phyloP scores from a whole-genome alignment of 805 yeast species.

The Kuraishia capsulata region DNA sequence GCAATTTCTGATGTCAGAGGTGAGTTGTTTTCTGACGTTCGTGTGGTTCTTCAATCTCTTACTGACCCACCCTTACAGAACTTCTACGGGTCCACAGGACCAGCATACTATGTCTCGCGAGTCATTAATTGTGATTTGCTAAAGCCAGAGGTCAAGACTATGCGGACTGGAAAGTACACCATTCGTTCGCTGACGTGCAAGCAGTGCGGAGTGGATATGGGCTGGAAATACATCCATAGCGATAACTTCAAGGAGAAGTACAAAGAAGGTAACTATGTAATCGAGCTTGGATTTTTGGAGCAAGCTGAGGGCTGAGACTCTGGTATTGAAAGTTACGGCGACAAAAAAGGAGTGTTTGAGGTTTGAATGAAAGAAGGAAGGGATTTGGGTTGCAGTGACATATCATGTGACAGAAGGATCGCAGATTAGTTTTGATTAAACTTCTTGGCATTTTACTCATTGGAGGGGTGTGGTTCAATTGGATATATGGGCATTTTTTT shows the following conservation, averaged over 20 bases:
- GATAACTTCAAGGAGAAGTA: slow-evolving; percentile 19
- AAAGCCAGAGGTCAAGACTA: slow-evolving; percentile 14
- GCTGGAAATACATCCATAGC: slow-evolving; percentile 25
- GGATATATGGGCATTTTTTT: too few species aligned
- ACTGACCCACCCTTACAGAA: slow-evolving; percentile 5
- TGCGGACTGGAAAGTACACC: slow-evolving; percentile 24
- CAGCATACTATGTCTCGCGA: slow-evolving; percentile 20
- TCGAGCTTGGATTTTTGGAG: slow-evolving; percentile 19
- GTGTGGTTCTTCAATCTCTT: not conserved
- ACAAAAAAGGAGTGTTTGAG: not conserved
- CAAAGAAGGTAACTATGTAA: slow-evolving; percentile 23
- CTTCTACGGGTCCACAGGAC: slow-evolving; percentile 23
- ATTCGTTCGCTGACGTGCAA: slow-evolving; percentile 18
- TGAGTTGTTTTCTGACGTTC: not conserved
- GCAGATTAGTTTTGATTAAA: too few species aligned
- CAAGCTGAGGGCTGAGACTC: slow-evolving; percentile 8
- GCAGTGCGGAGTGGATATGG: slow-evolving; percentile 20
- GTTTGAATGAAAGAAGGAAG: not conserved
- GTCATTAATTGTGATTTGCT: slow-evolving; percentile 17
- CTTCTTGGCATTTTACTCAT: too few species aligned
- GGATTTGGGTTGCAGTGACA: not conserved
- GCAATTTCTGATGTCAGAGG: slow-evolving; percentile 18
- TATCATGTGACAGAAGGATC: too few species aligned
- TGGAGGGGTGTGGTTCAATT: too few species aligned
- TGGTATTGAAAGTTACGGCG: not conserved